phyloP scores from a whole-genome alignment of 1,284 basidiomycete species.

The Moesziomyces aphidis region DNA sequence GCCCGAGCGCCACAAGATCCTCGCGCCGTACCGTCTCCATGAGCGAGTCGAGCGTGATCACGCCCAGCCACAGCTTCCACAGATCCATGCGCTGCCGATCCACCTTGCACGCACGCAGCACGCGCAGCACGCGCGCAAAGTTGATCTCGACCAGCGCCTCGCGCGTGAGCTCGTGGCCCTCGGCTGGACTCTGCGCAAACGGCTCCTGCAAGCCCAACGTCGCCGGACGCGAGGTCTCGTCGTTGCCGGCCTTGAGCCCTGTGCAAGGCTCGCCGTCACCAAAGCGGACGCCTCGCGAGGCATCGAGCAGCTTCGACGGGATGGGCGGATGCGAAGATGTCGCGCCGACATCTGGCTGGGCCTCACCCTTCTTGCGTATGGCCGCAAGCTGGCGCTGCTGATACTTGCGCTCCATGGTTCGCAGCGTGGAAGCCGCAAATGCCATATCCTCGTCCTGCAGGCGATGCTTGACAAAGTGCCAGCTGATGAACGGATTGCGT shows the following conservation, averaged over 20 bases:
- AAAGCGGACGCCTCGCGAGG: constrained; percentile 19
- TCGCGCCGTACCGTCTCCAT: constrained; percentile 28
- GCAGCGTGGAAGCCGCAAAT: constrained; percentile 46
- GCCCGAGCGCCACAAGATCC: constrained; percentile 36
- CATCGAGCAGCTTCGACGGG: constrained; percentile 22
- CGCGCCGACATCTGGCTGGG: background rate
- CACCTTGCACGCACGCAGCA: constrained; percentile 57
- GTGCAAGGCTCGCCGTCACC: background rate
- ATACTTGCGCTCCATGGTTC: constrained; percentile 53
- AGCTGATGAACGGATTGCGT: constrained; percentile 63
- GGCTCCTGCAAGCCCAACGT: constrained; percentile 17
- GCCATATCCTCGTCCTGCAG: constrained; percentile 59
- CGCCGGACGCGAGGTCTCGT: background rate
- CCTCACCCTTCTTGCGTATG: constrained; percentile 4
- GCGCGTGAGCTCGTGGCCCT: constrained; percentile 51
- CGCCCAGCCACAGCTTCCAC: constrained; percentile 64
- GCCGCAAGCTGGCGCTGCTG: constrained; percentile 31
- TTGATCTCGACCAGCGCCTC: constrained; percentile 64
- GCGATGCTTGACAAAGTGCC: constrained; percentile 55
- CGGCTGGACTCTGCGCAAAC: constrained; percentile 8
- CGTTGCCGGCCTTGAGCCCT: background rate
- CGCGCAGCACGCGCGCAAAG: constrained; percentile 51
- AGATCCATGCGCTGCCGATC: constrained; percentile 60
- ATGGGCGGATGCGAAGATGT: constrained; percentile 16
- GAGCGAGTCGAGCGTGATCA: constrained; percentile 33